A percentile compares a stretch with the other conserved stretches of the same genome.
phyloP scores from a whole-genome alignment of 2,329 filamentous ascomycete species.

The Harringtonia aguacate region DNA sequence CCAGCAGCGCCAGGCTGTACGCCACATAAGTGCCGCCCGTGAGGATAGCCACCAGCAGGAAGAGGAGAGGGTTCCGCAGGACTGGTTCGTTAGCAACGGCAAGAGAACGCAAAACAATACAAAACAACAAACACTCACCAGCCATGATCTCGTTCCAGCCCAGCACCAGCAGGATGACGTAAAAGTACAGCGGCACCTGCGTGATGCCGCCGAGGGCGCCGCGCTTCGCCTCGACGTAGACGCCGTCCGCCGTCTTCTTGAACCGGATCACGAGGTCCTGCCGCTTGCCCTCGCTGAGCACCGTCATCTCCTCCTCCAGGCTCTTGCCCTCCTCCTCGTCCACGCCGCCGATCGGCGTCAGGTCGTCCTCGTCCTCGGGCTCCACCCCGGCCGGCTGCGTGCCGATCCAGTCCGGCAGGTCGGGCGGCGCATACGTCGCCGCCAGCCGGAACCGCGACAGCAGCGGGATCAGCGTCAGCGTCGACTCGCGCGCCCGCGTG shows the following conservation, averaged over 20 bases:
- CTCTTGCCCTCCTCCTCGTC: constrained; percentile 93
- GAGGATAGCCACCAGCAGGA: constrained; percentile 73
- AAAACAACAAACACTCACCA: constrained; percentile 45
- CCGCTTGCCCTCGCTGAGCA: constrained; percentile 81
- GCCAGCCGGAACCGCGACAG: constrained; percentile 74
- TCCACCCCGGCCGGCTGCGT: constrained; percentile 63
- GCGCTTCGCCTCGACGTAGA: constrained; percentile 96
- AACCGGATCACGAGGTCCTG: constrained; percentile 89
- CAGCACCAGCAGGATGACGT: constrained; percentile 73
- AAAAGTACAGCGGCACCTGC: constrained; percentile 92
- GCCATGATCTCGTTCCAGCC: constrained; percentile 99
- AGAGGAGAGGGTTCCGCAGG: constrained; percentile 85
- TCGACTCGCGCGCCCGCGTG: constrained; percentile 84
- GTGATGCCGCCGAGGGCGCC: constrained; percentile 92
- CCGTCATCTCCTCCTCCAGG: constrained; percentile 89
- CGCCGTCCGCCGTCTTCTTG: constrained; percentile 96
- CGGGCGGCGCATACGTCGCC: constrained; percentile 63
- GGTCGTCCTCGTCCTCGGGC: constrained; percentile 79
- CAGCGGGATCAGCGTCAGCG: constrained; percentile 79
- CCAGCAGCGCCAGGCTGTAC: constrained; percentile 89
- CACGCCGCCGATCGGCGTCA: constrained; percentile 80
- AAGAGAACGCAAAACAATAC: constrained; percentile 1
- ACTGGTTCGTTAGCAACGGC: constrained; percentile 41
- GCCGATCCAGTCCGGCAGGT: constrained; percentile 78
- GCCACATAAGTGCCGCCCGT: constrained; percentile 75